Base-by-base conservation (phyloP, 108 stramenopile genomes). In the Cyclostephanos tholiformis region DNA sequence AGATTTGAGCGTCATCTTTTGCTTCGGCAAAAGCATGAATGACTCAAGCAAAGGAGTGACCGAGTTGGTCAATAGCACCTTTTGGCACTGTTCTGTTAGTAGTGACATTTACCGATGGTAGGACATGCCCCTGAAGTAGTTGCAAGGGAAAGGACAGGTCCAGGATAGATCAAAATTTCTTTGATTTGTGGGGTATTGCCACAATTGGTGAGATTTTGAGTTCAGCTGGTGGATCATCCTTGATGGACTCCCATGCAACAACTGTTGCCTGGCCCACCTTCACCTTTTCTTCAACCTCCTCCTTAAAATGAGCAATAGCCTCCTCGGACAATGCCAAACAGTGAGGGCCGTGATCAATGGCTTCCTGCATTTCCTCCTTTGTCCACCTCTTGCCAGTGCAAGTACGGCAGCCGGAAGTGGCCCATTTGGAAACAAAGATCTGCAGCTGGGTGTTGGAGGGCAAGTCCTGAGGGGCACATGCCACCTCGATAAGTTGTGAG, bases 381-480 rank as follows among this genome's bases (percentile, higher is more conserved):
- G n/a, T n/a, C n/a, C n/a, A n/a, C n/a, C n/a, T n/a, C n/a, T n/a
- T n/a, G n/a, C n/a, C n/a, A n/a, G n/a, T n/a, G n/a, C n/a, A n/a
- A n/a, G n/a, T n/a, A n/a, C n/a, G 64, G 7, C 73, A 74, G 12
- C 71, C 71, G 30, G 12, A 19, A 1, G 39, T 44, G 6, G 71
- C 62, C 27, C 64, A 72, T 16, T 38, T 8, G 16, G 48, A 12
- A 17, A 72, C n/a, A 25, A 9, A 25, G 17, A n/a, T 51, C 53
- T 38, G 56, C 56, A 19, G 68, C 68, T 58, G 68, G 68, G 43
- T 69, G 68, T 14, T 57, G n/a, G 14, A 69, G 68, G 16, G 68
- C 68, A 5, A 39, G 55, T 11, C 56, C 56, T 19, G 68, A 23
- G 4, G 68, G 56, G 36, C 68, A 58, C 68, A 69, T 69, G 9